Conservation (phyloP, 257 asterid species). For the Solanum rostratum region DNA sequence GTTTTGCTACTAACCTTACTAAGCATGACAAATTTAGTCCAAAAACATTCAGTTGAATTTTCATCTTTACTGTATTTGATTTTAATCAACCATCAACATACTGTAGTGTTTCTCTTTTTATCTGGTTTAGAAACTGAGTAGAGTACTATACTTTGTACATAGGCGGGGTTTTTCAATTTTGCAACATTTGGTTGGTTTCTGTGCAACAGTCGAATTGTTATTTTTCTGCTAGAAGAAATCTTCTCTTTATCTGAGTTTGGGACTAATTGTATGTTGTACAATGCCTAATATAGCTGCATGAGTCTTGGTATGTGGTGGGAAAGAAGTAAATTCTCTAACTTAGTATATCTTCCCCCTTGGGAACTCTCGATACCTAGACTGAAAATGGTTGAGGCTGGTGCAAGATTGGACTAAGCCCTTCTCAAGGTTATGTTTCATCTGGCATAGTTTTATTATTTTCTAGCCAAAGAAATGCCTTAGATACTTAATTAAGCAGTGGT, state of each 20-base stretch:
- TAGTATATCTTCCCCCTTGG: neutral
- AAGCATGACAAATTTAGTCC: no score
- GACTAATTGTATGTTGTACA: neutral
- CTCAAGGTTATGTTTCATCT: neutral
- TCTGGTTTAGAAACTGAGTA: neutral
- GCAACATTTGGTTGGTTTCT: neutral
- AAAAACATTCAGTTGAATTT: no score
- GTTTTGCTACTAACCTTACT: no score
- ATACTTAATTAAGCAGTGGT: neutral
- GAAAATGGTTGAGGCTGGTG: neutral
- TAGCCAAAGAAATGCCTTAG: neutral
- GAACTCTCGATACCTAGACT: neutral
- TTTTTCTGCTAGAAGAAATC: neutral
- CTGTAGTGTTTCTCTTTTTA: neutral
- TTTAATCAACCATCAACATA: neutral
- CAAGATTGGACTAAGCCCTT: neutral
- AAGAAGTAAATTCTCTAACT: neutral
- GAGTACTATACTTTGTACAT: neutral
- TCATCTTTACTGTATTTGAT: neutral
- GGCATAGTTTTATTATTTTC: neutral
- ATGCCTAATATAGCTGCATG: neutral
- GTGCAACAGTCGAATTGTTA: neutral
- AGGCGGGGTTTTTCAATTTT: neutral
- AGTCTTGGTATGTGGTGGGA: neutral
- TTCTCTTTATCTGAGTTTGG: neutral